Evolutionary conservation across 345 rosid genomes (phyloP).

Genomic region (Turritis glabra): DNA sequence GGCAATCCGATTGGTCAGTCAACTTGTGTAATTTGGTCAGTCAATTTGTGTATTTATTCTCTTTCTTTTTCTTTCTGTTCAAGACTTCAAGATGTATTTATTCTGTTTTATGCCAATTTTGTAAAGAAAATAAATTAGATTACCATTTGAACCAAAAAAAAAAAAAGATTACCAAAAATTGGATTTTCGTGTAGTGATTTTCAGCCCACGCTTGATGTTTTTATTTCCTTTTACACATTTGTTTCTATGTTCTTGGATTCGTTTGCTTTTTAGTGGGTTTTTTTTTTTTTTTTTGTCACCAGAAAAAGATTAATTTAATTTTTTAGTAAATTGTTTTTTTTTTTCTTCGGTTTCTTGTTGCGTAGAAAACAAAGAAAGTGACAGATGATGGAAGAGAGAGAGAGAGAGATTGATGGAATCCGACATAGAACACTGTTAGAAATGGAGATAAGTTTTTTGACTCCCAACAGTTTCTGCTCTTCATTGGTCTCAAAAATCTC

Average conservation of each 20-base stretch:
- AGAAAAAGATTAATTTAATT: background rate
- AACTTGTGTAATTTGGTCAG: background rate
- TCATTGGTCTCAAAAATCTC: background rate
- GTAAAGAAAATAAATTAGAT: background rate
- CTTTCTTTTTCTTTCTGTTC: too few relatives aligned
- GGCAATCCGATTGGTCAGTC: background rate
- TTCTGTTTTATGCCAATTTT: background rate
- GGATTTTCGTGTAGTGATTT: slow-evolving; percentile 15
- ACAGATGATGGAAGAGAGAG: slow-evolving; percentile 42
- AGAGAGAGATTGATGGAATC: slow-evolving; percentile 41
- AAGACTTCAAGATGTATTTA: too few relatives aligned
- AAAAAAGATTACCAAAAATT: background rate
- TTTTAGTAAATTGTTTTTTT: slow-evolving; percentile 12
- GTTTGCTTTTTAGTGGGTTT: slow-evolving; percentile 33
- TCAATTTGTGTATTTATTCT: background rate
- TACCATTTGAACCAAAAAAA: too few relatives aligned
- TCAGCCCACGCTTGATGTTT: slow-evolving; percentile 34
- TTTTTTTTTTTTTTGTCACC: slow-evolving; percentile 16
- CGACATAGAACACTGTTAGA: slow-evolving; percentile 60
- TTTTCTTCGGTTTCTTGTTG: slow-evolving; percentile 39
- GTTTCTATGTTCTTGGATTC: slow-evolving; percentile 38
- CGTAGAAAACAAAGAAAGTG: slow-evolving; percentile 62
- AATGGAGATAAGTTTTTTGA: slow-evolving; percentile 46
- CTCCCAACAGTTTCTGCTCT: slow-evolving; percentile 40
- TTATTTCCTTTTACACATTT: slow-evolving; percentile 28